Evolutionary conservation across 2,329 filamentous ascomycete species (phyloP), one percentile per base, ranked within the genome.

Genomic region (Huntiella omanensis): DNA sequence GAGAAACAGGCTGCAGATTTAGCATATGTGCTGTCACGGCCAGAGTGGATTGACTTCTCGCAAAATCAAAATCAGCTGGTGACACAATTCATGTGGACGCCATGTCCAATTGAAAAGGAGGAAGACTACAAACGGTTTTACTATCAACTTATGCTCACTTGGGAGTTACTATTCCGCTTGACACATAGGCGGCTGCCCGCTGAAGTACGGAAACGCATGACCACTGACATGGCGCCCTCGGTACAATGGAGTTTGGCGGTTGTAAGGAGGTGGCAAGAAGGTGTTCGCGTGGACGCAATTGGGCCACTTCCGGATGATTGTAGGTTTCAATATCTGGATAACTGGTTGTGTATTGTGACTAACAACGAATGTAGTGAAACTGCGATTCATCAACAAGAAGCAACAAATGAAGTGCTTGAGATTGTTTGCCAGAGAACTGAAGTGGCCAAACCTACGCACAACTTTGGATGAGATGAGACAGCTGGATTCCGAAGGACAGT

Each of bases 1-100:
- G 78, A 83, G 51, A 71, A 69, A 56, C 81, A 86, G 58, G 84
- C 86, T 50, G 73, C 69, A 28, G 80, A 85, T 56, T 66, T 86
- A 16, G 75, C 84, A 47, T 68, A 75, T 53, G 77, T 80, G 0
- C 62, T 86, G 8, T 78, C 77, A 1, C 68, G 77, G n/a, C 67
- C 71, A 0, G 69, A 75, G 48, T 85, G 81, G 81, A 76, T 80
- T 52, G 80, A 86, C 58, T 83, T 84, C 54, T 80, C 77, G 22
- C 65, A 68, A 33, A 71, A 71, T 3, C 73, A 72, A 55, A 83
- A 84, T 54, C 81, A 86, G 55, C 76, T 84, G 16, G 73, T 79
- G 17, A 81, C 81, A 3, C 75, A 77, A 46, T 84, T 80, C 59
- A 80, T 85, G 50, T 77, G 77, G 51, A 72, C 79, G 53, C 67